Evolutionary conservation across 768 basidiomycete genomes (phyloP), one percentile per base, ranked within the genome.

Genomic region (Leucogyrophana mollusca): DNA sequence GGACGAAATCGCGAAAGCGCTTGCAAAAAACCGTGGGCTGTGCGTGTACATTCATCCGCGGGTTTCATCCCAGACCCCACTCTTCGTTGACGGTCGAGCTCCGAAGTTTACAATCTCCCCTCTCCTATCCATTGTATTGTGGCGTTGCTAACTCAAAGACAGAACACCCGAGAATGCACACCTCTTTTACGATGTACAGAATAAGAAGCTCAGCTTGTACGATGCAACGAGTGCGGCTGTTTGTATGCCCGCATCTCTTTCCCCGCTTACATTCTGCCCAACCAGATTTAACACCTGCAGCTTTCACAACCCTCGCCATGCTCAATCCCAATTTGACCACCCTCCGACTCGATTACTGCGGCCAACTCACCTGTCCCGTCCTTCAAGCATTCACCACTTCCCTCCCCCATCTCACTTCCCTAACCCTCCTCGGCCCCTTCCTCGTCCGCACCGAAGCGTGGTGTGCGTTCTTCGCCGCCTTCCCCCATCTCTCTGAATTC

Each of bases 371-470:
- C 43, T 79, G 85, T 53, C 50, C 68, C 0, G 79, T 83, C 33
- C 65, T 90, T 38, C 57, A 66, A 13, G 63, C 77, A 20, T 89
- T 90, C 76, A 73, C 73, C 34, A 72, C 66, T 4, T 75, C 77
- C 0, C 74, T 99, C 23, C 83, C 80, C 2, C 62, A 78, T 11
- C 78, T 99, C 33, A 76, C 68, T 4, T 79, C 80, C 25, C 56
- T 99, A 11, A 84, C 87, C 61, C 85, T 99, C 13, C 80, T 90
- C 10, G 95, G 89, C 0, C 93, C 93, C 2, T 94, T 91, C 67
- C 82, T 93, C 18, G 86, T 96, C 27, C 82, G 84, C 17, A 67
- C 77, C 7, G 68, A 76, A 0, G 80, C 78, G 0, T 98, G 95
- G 95, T 68, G 76, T 37, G 57, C 68, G 0, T 93, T 96, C 69